A percentile compares a stretch with the other conserved stretches of the same genome.
Conservation (phyloP, 129 eudicot genomes). For the Oenanthe sinensis region DNA sequence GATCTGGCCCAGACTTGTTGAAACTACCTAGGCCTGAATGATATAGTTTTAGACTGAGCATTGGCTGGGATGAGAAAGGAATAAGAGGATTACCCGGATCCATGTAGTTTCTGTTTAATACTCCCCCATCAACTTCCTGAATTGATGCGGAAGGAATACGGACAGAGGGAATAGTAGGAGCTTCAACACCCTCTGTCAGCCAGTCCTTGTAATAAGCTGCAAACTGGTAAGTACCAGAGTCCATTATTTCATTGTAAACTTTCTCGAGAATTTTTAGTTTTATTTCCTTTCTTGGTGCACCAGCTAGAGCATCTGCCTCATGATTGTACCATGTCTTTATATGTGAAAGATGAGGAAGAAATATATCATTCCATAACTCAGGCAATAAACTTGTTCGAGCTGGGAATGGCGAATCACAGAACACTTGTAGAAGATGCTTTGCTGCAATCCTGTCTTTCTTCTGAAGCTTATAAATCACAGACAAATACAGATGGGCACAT, state of each 20-base stretch:
- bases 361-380: slow-evolving; percentile 59
- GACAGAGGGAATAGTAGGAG: slow-evolving; percentile 59
- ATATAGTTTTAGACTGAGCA: slow-evolving; percentile 57
- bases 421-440: slow-evolving; percentile 66
- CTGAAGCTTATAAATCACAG: slow-evolving; percentile 60
- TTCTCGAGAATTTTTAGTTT: slow-evolving; percentile 61
- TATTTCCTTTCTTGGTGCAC: slow-evolving; percentile 31
- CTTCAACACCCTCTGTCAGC: slow-evolving; percentile 67
- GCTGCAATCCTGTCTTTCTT: slow-evolving; percentile 59
- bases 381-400: slow-evolving; percentile 52
- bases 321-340: slow-evolving; percentile 56
- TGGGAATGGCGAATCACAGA: slow-evolving; percentile 67
- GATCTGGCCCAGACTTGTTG: slow-evolving; percentile 27
- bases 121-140: slow-evolving; percentile 23
- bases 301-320: slow-evolving; percentile 35
- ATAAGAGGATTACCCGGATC: slow-evolving; percentile 28
- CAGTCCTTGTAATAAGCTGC: slow-evolving; percentile 80
- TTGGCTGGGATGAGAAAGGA: slow-evolving; percentile 37
- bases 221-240: slow-evolving; percentile 60
- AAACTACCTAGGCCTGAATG: slow-evolving; percentile 42
- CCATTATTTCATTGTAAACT: slow-evolving; percentile 50
- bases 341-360: slow-evolving; percentile 62
- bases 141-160: slow-evolving; percentile 43
- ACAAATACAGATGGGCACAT: slow-evolving; percentile 68
- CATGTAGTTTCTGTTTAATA: slow-evolving; percentile 22